Conservation (phyloP, 306 rosid genomes). For the Hylodesmum podocarpum region DNA sequence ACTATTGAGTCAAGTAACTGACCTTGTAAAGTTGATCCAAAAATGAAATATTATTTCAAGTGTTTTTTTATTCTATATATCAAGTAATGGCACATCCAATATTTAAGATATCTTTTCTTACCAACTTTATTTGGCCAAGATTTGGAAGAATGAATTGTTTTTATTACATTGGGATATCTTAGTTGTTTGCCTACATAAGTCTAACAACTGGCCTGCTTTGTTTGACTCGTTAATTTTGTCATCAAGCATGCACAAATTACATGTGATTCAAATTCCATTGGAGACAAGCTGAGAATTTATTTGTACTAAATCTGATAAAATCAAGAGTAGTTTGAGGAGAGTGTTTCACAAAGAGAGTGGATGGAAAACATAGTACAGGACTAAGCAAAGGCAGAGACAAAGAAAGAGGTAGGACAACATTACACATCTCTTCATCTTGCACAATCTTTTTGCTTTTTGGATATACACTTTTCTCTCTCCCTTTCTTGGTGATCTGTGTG, state of each 20-base stretch:
- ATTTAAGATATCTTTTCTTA: not conserved
- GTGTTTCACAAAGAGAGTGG: constrained; percentile 40
- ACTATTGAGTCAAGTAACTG: constrained; percentile 8
- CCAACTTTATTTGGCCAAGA: constrained; percentile 4
- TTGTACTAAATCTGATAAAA: not conserved
- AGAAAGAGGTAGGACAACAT: constrained; percentile 20
- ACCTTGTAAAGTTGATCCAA: constrained; percentile 14
- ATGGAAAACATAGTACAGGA: constrained; percentile 32
- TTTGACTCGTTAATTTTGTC: constrained; percentile 12
- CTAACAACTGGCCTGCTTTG: not conserved
- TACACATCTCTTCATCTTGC: constrained; percentile 8
- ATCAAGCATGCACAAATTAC: constrained; percentile 2
- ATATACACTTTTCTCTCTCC: constrained; percentile 14
- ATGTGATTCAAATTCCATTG: not conserved
- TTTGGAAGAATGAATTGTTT: not conserved
- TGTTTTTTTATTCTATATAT: not conserved
- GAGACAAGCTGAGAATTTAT: not conserved
- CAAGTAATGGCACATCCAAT: not conserved
- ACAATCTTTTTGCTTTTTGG: not conserved
- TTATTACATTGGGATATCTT: not conserved
- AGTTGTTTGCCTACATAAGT: constrained; percentile 11
- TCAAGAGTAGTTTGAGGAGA: constrained; percentile 38
- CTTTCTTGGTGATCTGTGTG: constrained; percentile 19
- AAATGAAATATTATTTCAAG: not conserved
- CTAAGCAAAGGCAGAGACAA: constrained; percentile 7